A percentile compares a stretch with the other conserved stretches of the same genome.
phyloP scores from a whole-genome alignment of 2,329 filamentous ascomycete species.

The Albifimbria verrucaria region DNA sequence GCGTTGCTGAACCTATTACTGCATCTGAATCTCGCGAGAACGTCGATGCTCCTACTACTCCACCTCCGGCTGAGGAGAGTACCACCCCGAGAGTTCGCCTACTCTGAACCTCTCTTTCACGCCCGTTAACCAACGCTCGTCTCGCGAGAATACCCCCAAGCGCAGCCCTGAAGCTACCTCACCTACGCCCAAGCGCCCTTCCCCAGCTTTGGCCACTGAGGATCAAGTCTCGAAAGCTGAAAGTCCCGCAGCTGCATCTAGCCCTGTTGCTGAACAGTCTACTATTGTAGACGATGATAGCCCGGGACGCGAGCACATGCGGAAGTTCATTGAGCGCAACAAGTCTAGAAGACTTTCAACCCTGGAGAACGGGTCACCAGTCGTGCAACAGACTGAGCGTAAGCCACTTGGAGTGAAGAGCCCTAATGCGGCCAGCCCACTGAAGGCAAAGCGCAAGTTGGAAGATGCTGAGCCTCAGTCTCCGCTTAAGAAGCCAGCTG shows the following conservation, averaged over 20 bases:
- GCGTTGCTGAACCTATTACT: too few species aligned
- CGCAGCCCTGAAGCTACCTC: conserved; percentile 1
- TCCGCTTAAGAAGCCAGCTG: conserved; percentile 15
- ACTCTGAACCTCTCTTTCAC: conserved; percentile 19
- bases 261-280: conserved; percentile 1
- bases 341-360: conserved; percentile 23
- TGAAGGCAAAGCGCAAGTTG: conserved; percentile 29
- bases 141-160: neutral
- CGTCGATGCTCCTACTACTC: neutral
- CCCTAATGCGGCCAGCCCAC: conserved; percentile 30
- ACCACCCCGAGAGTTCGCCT: conserved; percentile 4
- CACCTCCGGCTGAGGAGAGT: neutral
- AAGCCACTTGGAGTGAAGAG: conserved; percentile 30
- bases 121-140: conserved; percentile 19
- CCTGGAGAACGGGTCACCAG: conserved; percentile 27
- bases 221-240: too few species aligned
- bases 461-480: conserved; percentile 14
- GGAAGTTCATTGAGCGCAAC: conserved; percentile 32
- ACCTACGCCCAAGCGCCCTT: too few species aligned
- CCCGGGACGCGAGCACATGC: conserved; percentile 30
- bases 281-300: conserved; percentile 24
- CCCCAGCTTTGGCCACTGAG: too few species aligned
- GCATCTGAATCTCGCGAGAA: conserved; percentile 1
- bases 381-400: conserved; percentile 20
- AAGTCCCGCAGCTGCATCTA: neutral